Conservation (phyloP, 305 asterid species). For the Rubia peregrina region DNA sequence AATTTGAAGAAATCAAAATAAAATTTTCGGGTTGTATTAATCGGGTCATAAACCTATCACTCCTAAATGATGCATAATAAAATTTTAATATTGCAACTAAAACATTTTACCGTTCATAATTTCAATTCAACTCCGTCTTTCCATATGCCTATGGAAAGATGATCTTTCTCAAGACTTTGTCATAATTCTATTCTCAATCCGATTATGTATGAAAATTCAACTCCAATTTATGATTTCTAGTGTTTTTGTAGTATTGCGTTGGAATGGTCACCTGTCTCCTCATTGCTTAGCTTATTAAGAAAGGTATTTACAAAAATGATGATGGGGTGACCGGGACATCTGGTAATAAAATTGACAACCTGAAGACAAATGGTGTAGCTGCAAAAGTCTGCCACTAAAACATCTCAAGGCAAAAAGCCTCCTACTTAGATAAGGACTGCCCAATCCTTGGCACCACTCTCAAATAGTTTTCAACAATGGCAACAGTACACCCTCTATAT, state of each 20-base stretch:
- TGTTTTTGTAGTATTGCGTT: not conserved
- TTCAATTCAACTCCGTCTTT: too few relatives aligned
- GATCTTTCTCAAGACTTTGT: too few relatives aligned
- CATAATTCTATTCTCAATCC: not conserved
- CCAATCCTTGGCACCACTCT: not conserved
- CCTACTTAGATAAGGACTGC: constrained; percentile 4
- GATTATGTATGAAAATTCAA: not conserved
- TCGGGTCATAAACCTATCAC: too few relatives aligned
- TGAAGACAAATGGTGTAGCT: constrained; percentile 3
- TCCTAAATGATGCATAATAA: too few relatives aligned
- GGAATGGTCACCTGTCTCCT: not conserved
- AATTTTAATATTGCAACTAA: too few relatives aligned
- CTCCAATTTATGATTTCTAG: not conserved
- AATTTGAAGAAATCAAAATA: too few relatives aligned
- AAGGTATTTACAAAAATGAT: not conserved
- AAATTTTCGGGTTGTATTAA: too few relatives aligned
- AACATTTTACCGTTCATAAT: too few relatives aligned
- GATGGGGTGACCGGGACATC: not conserved
- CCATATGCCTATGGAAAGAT: too few relatives aligned
- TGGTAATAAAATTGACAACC: not conserved
- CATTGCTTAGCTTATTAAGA: not conserved
- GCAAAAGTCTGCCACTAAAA: constrained; percentile 9
- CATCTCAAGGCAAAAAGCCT: not conserved
- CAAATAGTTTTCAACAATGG: not conserved
- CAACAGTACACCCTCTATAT: not conserved